Conservation (phyloP, 352 stramenopile species). For the Globisporangium nodosum region DNA sequence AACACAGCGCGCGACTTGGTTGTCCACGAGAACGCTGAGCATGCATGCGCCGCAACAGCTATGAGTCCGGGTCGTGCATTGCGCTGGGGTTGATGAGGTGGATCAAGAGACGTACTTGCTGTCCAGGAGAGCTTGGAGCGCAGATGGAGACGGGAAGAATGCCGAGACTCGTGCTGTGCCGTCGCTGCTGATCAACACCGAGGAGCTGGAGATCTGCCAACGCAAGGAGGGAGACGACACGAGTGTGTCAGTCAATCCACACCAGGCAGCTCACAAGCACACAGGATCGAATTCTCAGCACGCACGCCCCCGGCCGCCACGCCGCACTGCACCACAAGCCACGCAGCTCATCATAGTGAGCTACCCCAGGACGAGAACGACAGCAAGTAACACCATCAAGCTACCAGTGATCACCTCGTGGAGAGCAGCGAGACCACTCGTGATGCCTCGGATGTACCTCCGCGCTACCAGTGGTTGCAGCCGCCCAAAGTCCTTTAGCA, state of each 20-base stretch:
- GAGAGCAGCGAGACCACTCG: conserved; percentile 21
- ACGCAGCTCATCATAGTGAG: neutral
- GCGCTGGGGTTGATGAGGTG: too few relatives aligned
- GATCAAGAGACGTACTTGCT: conserved; percentile 1
- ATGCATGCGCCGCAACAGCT: too few relatives aligned
- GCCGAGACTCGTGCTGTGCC: neutral
- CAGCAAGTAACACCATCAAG: neutral
- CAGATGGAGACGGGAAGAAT: neutral
- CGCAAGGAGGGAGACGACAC: too few relatives aligned
- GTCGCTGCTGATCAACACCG: conserved; percentile 8
- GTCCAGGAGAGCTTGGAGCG: conserved; percentile 2
- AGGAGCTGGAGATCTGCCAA: conserved; percentile 9
- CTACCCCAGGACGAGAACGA: neutral
- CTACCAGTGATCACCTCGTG: conserved; percentile 21
- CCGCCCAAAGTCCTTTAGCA: conserved; percentile 23
- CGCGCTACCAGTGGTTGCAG: conserved; percentile 30
- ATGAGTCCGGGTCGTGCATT: too few relatives aligned
- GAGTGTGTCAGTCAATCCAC: too few relatives aligned
- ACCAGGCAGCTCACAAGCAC: too few relatives aligned
- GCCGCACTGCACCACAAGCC: neutral
- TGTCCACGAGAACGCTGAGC: conserved; percentile 24
- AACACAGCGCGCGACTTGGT: conserved; percentile 21
- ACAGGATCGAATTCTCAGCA: too few relatives aligned
- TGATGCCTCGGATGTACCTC: conserved; percentile 25
- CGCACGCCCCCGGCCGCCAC: too few relatives aligned